phyloP scores from a whole-genome alignment of 1,139 yeast species.

The Debaryomyces psychrophilus region DNA sequence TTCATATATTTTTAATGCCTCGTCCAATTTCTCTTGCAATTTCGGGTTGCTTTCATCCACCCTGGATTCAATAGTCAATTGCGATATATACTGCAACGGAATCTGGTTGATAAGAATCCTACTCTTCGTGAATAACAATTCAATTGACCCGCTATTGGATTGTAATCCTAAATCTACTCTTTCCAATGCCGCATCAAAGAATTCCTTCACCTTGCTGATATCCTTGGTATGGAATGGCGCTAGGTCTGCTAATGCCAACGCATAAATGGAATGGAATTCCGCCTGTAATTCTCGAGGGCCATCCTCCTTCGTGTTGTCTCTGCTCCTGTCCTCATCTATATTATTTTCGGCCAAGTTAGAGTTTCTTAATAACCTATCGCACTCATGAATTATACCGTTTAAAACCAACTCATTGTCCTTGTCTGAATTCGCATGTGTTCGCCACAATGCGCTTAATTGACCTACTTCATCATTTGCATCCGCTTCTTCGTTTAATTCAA shows the following conservation, averaged over 20 bases:
- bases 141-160: slow-evolving; percentile 44
- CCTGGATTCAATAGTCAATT: slow-evolving; percentile 43
- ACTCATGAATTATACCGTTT: slow-evolving; percentile 89
- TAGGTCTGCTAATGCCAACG: slow-evolving; percentile 69
- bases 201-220: slow-evolving; percentile 49
- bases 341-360: slow-evolving; percentile 25
- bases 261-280: slow-evolving; percentile 73
- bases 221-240: slow-evolving; percentile 55
- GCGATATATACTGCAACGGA: slow-evolving; percentile 58
- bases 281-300: slow-evolving; percentile 42
- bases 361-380: slow-evolving; percentile 75
- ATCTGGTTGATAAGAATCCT: slow-evolving; percentile 59
- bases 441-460: slow-evolving; percentile 74
- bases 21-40: slow-evolving; percentile 40
- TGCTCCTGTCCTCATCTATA: slow-evolving; percentile 25
- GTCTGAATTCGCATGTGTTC: slow-evolving; percentile 55
- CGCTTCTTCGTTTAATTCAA: slow-evolving; percentile 69
- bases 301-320: slow-evolving; percentile 9
- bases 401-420: slow-evolving; percentile 65
- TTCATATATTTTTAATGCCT: slow-evolving; percentile 48
- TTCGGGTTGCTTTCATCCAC: slow-evolving; percentile 31
- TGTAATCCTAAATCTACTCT: slow-evolving; percentile 65
- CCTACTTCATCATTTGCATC: slow-evolving; percentile 79
- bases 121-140: slow-evolving; percentile 56
- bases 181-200: slow-evolving; percentile 71